Conservation (phyloP, 192 early-diverging fungal genomes). For the Entomortierella parvispora region DNA sequence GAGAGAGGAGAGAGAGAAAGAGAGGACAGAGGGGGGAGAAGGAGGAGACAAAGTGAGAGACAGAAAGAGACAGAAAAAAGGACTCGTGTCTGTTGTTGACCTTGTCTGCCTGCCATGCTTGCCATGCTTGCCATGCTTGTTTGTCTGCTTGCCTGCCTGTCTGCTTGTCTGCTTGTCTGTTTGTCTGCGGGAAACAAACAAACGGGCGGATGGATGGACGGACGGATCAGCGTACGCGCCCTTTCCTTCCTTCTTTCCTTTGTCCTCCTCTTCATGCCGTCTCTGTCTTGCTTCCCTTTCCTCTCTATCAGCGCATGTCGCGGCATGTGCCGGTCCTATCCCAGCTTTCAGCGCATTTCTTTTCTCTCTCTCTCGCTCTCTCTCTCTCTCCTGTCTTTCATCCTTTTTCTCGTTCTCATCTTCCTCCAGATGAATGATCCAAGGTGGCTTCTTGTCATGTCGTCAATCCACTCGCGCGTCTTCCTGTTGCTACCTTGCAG, state of each 20-base stretch:
- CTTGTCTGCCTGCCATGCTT: no score
- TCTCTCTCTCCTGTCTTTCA: background rate
- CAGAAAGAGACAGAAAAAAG: background rate
- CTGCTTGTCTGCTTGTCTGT: no score
- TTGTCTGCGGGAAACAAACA: background rate
- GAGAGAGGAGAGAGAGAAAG: background rate
- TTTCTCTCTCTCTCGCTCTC: background rate
- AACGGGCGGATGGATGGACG: no score
- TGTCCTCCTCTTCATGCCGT: background rate
- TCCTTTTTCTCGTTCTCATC: background rate
- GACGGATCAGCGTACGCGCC: background rate
- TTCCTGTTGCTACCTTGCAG: no score
- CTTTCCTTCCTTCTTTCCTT: constrained; percentile 14
- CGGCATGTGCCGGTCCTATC: background rate
- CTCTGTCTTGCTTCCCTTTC: background rate
- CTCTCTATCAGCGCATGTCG: background rate
- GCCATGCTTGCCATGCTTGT: background rate
- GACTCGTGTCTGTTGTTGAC: background rate
- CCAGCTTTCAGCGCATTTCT: constrained; percentile 4
- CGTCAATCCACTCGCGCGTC: no score
- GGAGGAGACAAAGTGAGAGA: background rate
- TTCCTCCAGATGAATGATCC: no score
- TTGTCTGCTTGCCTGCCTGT: background rate
- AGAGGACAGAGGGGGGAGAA: no score
- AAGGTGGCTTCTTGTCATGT: no score